A percentile compares a stretch with the other conserved stretches of the same genome.
phyloP scores from a whole-genome alignment of 2,329 filamentous ascomycete genomes.

The Leptographium lundbergii region DNA sequence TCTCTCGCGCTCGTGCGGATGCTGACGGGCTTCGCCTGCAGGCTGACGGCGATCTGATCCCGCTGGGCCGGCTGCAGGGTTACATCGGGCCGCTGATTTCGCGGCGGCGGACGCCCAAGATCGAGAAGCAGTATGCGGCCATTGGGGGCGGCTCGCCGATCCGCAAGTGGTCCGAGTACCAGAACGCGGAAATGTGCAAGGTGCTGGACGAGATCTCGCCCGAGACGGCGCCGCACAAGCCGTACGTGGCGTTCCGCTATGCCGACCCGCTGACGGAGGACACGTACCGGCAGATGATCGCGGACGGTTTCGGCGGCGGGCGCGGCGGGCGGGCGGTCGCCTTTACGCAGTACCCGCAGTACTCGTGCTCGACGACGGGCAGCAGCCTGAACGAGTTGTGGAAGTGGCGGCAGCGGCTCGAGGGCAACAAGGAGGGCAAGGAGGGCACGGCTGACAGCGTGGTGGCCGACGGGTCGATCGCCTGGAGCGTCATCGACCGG shows the following conservation, averaged over 20 bases:
- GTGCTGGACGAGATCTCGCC: conserved; percentile 82
- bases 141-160: conserved; percentile 98
- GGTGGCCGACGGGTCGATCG: conserved; percentile 51
- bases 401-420: conserved; percentile 86
- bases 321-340: conserved; percentile 88
- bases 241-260: conserved; percentile 95
- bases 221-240: conserved; percentile 90
- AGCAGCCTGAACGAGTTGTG: conserved; percentile 94
- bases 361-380: conserved; percentile 94
- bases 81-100: conserved; percentile 87
- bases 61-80: conserved; percentile 79
- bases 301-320: conserved; percentile 81
- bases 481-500: conserved; percentile 95
- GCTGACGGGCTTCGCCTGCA: conserved; percentile 22
- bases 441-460: conserved; percentile 29
- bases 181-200: conserved; percentile 94
- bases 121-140: conserved; percentile 85
- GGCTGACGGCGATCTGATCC: conserved; percentile 90
- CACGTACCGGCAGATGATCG: conserved; percentile 72
- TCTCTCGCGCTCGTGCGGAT: neutral
- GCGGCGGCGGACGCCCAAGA: conserved; percentile 81
- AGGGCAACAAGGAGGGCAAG: conserved; percentile 46
- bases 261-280: conserved; percentile 87
- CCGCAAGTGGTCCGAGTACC: conserved; percentile 93
- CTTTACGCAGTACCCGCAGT: conserved; percentile 97